Evolutionary conservation across 2,329 filamentous ascomycete species (phyloP), one percentile per base, ranked within the genome.

Genomic region (Diaporthe citri): DNA sequence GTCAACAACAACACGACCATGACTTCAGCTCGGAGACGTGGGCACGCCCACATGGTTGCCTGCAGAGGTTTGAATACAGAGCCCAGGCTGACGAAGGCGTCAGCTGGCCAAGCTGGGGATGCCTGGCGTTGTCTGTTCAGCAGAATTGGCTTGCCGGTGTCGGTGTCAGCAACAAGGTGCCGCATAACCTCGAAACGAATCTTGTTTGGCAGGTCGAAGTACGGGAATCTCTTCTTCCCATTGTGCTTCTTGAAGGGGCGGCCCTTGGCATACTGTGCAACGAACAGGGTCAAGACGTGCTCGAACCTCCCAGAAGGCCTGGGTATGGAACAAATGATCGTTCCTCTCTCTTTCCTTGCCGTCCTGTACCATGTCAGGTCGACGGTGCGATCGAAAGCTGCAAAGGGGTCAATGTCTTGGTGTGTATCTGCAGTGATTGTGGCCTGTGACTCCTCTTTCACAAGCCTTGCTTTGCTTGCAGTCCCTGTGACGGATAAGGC

Each of bases 21-120:
- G 0, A 86, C 34, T 51, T 86, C 84, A 6, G 83, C 81, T 9
- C 83, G 81, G 73, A 87, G 81, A 6, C 75, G 80, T 31, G 82
- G 83, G 15, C 80, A 84, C 9, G 83, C 81, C n/a, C 74, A 69
- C 0, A 83, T 70, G 51, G 82, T 85, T 0, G 76, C 39, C 0
- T 71, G 48, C 8, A 85, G 66, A 1, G 78, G 76, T 0, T 67
- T 31, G 1, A 85, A 77, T 0, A 81, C 80, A 0, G 76, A 73
- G 2, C 75, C 41, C 0, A 86, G 79, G 0, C 80, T 78, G 13
- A 78, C 79, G 64, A 87, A 83, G 36, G 83, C 81, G 10, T 80
- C 78, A 0, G 76, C 72, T 0, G 81, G 81, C 86, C 85, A 87
- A 48, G 80, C 81, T 20, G 79, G 77, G 1, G 77, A 79, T 39